Conservation (phyloP, 2,329 filamentous ascomycete genomes). For the Leptographium galeiforme region DNA sequence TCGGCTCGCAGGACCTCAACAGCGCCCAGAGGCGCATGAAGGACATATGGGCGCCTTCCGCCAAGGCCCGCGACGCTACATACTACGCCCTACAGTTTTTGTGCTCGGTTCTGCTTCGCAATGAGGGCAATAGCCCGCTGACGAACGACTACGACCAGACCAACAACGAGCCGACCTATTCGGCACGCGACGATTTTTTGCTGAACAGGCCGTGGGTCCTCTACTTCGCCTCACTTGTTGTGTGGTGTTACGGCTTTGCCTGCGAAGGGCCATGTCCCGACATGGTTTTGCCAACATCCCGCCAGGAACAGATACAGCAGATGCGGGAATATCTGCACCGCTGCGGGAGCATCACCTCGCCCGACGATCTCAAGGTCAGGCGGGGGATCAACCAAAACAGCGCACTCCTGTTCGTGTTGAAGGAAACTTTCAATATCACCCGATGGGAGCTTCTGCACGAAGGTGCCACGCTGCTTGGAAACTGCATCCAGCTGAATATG, state of each 20-base stretch:
- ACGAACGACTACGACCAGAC: constrained; percentile 16
- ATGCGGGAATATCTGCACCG: constrained; percentile 69
- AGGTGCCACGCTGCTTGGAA: constrained; percentile 64
- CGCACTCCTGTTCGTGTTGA: constrained; percentile 67
- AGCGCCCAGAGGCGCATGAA: constrained; percentile 74
- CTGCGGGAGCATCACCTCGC: constrained; percentile 57
- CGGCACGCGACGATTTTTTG: constrained; percentile 74
- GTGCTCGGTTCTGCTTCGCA: constrained; percentile 63
- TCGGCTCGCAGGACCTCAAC: constrained; percentile 68
- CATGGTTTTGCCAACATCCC: constrained; percentile 37
- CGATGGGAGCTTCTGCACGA: constrained; percentile 89
- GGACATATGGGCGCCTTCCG: constrained; percentile 77
- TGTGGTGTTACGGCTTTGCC: constrained; percentile 91
- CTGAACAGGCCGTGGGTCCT: constrained; percentile 91
- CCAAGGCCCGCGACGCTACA: constrained; percentile 76
- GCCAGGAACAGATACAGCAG: constrained; percentile 55
- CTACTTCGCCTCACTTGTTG: constrained; percentile 81
- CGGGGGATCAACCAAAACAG: constrained; percentile 71
- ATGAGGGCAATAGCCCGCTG: constrained; percentile 26
- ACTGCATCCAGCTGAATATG: constrained; percentile 54
- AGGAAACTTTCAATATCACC: constrained; percentile 67
- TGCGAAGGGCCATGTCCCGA: constrained; percentile 63
- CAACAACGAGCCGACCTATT: constrained; percentile 38
- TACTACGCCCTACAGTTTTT: constrained; percentile 88
- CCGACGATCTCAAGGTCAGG: constrained; percentile 62